Evolutionary conservation across 192 early-diverging fungal genomes (phyloP), one percentile per base, ranked within the genome.

Genomic region (Rhizoclosmatium sp.): DNA sequence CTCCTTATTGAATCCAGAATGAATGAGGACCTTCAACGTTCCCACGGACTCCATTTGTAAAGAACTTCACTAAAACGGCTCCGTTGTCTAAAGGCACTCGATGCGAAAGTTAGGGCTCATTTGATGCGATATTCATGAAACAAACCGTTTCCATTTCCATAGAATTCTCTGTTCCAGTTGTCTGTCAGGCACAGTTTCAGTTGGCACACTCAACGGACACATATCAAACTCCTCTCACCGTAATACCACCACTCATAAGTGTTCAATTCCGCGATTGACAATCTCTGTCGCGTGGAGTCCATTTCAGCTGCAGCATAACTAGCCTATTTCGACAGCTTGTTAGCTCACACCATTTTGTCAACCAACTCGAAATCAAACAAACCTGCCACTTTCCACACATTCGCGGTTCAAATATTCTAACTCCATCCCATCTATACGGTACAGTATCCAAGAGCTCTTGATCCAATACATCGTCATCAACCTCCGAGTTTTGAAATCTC

Each of bases 1-100:
- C 4, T 69, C 48, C 21, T 80, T 76, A 0, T 88, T 85, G 66
- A 91, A 92, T 64, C 93, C 93, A 14, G 88, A 81, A 2, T 82
- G 61, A 7, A 78, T 14, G 14, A 58, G 12, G 12, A 16, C 56
- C 56, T 16, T 58, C 21, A 16, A 16, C 56, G 56, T 58, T 58
- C 56, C 56, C 14, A 16, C 56, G 12, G 56, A 16, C 12, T 16
- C 14, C 56, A 58, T 14, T 58, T 1, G n/a, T 16, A 16, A 16
- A 16, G 14, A 58, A 21, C 12, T 21, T 58, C 56, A 16, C 12
- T 58, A 14, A 58, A 58, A 16, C 21, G n/a, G n/a, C 56, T 58
- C 56, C 56, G 12, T 14, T 21, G 12, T 14, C 12, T 21, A 58
- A 58, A 16, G 14, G n/a, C 56, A 16, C 56, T 16, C 56, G 14